Base-by-base conservation (phyloP, 352 stramenopile species). In the Peronospora tabacina region DNA sequence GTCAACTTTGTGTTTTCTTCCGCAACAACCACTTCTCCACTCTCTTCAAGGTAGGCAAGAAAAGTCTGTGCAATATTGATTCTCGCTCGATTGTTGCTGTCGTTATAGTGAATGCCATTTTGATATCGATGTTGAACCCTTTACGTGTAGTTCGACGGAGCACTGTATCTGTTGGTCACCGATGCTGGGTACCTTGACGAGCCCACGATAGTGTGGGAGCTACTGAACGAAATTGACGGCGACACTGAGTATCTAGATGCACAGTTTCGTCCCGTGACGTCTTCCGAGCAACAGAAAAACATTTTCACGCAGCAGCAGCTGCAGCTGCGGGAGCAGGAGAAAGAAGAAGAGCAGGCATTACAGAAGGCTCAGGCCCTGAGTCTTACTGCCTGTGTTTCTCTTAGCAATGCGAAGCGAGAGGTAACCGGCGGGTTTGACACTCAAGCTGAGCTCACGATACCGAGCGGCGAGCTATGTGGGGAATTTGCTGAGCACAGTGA, bases 11-110 rank as follows among this genome's bases (percentile, higher is more conserved):
- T 16, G 91, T 98, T 10, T 98, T 99, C 66, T 99, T 98, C 60
- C 92, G 96, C 16, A 99, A 99, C 77, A 98, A 99, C 58, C 96
- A 99, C 52, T 99, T 98, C 58, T 95, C 81, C 13, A 98, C 95
- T 1, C 58, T 98, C 12, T 98, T 98, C 42, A 98, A 94, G 75
- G 79, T 90, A 55, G 29, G 51, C 24, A 38, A 8, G 7, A 16
- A 29, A 17, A n/a, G 20, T 15, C 36, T 16, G 35, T 29, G 28
- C 28, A 8, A 32, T 32, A 12, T 32, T 32, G 28, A 32, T 32
- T 26, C 28, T 32, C 12, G 3, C 15, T 37, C 16, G 28, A 10
- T 37, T 32, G 2, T 30, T 32, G 12, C 36, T 46, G 32, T n/a
- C 41, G 10, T 40, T 3, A 44, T 24, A 32, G 3, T 13, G 22